phyloP scores from a whole-genome alignment of 2,329 filamentous ascomycete species.

The Fusarium liriodendri region DNA sequence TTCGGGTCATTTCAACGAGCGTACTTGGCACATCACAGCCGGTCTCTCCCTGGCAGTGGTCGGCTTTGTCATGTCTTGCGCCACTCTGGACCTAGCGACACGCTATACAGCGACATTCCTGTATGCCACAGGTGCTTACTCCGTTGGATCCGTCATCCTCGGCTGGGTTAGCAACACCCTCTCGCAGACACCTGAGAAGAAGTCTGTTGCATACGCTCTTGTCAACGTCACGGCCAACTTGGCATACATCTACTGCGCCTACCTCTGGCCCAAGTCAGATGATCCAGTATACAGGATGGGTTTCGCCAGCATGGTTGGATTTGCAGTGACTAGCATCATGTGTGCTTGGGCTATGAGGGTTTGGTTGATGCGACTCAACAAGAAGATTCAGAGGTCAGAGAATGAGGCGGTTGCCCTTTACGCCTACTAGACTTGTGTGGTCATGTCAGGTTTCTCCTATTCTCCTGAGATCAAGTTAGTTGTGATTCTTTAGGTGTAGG shows the following conservation, averaged over 20 bases:
- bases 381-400: slow-evolving; percentile 20
- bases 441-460: too few relatives aligned
- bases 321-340: slow-evolving; percentile 27
- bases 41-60: slow-evolving; percentile 50
- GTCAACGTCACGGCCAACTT: slow-evolving; percentile 45
- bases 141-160: slow-evolving; percentile 53
- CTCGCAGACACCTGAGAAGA: slow-evolving; percentile 56
- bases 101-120: slow-evolving; percentile 46
- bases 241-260: slow-evolving; percentile 15
- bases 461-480: too few relatives aligned
- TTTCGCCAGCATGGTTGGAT: slow-evolving; percentile 18
- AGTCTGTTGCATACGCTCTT: slow-evolving; percentile 52
- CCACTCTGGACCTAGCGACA: slow-evolving; percentile 42
- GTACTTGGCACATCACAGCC: slow-evolving; percentile 45
- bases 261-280: slow-evolving; percentile 14
- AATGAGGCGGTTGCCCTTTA: slow-evolving; percentile 15
- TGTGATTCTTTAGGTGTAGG: too few relatives aligned
- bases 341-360: slow-evolving; percentile 36
- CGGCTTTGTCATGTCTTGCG: slow-evolving; percentile 49
- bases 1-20: slow-evolving; percentile 55
- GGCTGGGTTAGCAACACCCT: slow-evolving; percentile 53
- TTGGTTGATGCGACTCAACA: slow-evolving; percentile 33
- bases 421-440: slow-evolving; percentile 3
- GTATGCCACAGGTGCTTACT: slow-evolving; percentile 47
- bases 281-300: slow-evolving; percentile 14